Base-by-base conservation (phyloP, 495 filamentous ascomycete species). In the Geoglossum glabrum region DNA sequence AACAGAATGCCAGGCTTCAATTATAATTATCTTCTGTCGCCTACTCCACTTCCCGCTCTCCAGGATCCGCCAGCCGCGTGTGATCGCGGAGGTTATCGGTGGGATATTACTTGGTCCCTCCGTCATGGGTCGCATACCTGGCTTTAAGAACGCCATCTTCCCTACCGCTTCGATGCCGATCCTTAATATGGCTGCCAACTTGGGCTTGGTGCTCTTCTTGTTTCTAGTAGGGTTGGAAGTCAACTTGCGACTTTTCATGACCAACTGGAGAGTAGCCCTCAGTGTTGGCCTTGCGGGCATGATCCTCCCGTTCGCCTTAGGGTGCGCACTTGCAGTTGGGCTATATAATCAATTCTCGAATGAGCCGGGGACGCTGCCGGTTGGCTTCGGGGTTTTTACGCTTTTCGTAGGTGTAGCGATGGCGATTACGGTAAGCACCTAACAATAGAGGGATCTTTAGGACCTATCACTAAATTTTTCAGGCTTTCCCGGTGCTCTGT, bases 351-450 rank as follows among this genome's bases (percentile, higher is more conserved):
- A 88, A 50, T 96, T 96, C 63, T 74, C 73, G 27, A 63, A 77
- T 60, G 86, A 92, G 28, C 62, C 73, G 0, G 78, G 73, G 17
- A 78, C 75, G 0, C 75, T 78, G 4, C 73, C 73, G 0, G 84
- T 95, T 49, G 69, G 68, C 34, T 95, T 96, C 64, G 86, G 85
- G 9, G 79, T 86, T 17, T 98, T 85, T 65, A 79, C 88, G 65
- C 79, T 98, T 28, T 98, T 98, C 67, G 85, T 98, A 62, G 92
- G 88, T 65, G 87, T 94, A 45, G 92, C 92, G 2, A 82, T 98
- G 72, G 83, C 87, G 10, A 98, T 98, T 66, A 98, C 92, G 5
- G 79, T 79, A 70, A 60, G 36, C 40, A 6, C 54, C 11, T 40
- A 25, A 1, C 23, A 5, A 11, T 19, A 13, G 10, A 30, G 15